Percentiles rank a stretch among this genome's conserved stretches.
Evolutionary conservation across 352 stramenopile species (phyloP).

Genomic region (Nothophytophthora sp.): DNA sequence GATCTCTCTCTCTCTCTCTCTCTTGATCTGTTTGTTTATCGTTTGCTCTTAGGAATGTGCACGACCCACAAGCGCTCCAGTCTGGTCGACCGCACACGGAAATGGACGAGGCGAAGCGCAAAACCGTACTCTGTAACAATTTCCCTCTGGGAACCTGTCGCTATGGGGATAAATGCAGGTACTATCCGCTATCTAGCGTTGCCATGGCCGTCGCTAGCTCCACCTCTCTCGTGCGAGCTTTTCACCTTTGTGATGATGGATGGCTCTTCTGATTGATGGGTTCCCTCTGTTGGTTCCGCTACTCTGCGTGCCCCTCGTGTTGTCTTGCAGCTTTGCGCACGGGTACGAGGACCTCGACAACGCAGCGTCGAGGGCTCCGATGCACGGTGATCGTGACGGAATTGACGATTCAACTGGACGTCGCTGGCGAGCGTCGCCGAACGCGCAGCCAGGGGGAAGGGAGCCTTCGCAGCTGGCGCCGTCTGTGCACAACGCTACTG

Average conservation of each 20-base stretch:
- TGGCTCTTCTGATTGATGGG: conserved; percentile 27
- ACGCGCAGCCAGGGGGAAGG: conserved; percentile 16
- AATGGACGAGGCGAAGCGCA: conserved; percentile 50
- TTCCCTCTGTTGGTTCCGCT: conserved; percentile 20
- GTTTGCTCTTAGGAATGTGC: conserved; percentile 64
- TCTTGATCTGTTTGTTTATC: conserved; percentile 10
- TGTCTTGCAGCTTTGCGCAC: conserved; percentile 72
- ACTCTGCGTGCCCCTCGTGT: conserved; percentile 26
- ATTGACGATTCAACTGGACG: conserved; percentile 19
- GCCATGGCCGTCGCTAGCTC: conserved; percentile 10
- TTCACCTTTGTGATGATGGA: conserved; percentile 24
- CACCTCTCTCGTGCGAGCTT: conserved; percentile 5
- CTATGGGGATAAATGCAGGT: conserved; percentile 87
- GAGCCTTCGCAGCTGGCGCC: conserved; percentile 14
- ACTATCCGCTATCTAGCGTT: conserved; percentile 33
- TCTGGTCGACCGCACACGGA: conserved; percentile 25
- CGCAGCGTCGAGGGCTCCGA: conserved; percentile 15
- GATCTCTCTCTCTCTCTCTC: background rate
- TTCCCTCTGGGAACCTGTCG: conserved; percentile 72
- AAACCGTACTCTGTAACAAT: conserved; percentile 81
- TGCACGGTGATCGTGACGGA: background rate
- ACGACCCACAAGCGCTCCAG: conserved; percentile 34
- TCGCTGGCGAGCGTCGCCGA: conserved; percentile 29
- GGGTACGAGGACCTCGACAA: conserved; percentile 67
- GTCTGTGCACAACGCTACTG: conserved; percentile 14